Base-by-base conservation (phyloP, 1,284 basidiomycete genomes). In the Boletus sp. region DNA sequence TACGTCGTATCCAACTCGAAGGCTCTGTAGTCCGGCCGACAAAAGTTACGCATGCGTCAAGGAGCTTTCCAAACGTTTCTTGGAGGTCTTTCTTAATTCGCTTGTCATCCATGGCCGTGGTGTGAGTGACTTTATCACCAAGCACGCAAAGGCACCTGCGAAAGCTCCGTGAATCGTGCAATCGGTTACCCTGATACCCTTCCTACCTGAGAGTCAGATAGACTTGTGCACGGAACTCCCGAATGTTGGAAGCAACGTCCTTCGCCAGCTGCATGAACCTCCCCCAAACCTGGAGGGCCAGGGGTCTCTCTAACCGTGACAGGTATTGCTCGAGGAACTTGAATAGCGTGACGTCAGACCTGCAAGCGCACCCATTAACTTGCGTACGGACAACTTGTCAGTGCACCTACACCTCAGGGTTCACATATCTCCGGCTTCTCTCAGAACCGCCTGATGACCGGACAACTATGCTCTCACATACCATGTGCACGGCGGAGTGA, bases 281-380 rank as follows among this genome's bases (percentile, higher is more conserved):
- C 44, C 72, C 71, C 94, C 95, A 98, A 7, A 97, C 89, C 69
- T 98, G 95, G 5, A 92, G 75, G 2, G 91, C 92, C 17, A 94
- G 74, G 0, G 92, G 88, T 2, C 91, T 90, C 65, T 98, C 94
- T 40, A 99, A 69, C 6, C 85, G 80, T 17, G 71, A 70, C n/a
- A 96, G 67, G 62, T 98, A 98, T 48, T 84, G 81, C 58, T 97
- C 93, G 29, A 98, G 73, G 68, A 98, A 98, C 32, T 75, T 78
- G 72, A 93, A 92, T 17, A 93, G 61, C 8, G 76, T 74, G 10
- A 68, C 66, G 52, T 91, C 89, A 19, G 78, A 75, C 47, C 88
- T 91, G 50, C 16, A 45, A 51, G 14, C 16, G 12, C 36, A 16
- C 25, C 14, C 38, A 9, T 62, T 14, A 52, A 37, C 26, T 30